phyloP scores from a whole-genome alignment of 176 grass and related monocot species.

The Bothriochloa decipiens region DNA sequence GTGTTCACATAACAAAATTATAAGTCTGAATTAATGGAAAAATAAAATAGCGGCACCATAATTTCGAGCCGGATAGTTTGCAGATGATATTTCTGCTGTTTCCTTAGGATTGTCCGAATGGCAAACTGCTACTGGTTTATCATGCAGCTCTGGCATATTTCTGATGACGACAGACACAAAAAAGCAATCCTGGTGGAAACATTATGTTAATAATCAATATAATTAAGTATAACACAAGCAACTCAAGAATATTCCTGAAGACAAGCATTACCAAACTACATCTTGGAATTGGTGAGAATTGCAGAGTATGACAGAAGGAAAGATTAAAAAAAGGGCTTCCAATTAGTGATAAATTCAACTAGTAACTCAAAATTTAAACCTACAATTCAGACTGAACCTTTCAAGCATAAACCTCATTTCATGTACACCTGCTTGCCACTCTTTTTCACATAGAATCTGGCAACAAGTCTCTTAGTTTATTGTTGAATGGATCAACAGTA shows the following conservation, averaged over 20 bases:
- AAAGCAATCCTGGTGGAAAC: constrained; percentile 73
- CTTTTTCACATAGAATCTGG: constrained; percentile 13
- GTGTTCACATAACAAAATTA: constrained; percentile 30
- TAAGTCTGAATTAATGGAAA: not conserved
- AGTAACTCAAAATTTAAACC: constrained; percentile 17
- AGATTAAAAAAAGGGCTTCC: not conserved
- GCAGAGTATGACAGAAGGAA: constrained; percentile 7
- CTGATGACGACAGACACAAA: constrained; percentile 90
- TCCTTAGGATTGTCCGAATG: constrained; percentile 94
- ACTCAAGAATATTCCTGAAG: constrained; percentile 47
- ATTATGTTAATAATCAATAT: constrained; percentile 44
- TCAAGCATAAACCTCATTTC: constrained; percentile 21
- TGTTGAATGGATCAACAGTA: constrained; percentile 8
- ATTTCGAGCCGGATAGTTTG: constrained; percentile 87
- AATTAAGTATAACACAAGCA: constrained; percentile 40
- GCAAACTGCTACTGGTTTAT: constrained; percentile 94
- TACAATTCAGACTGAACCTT: not conserved
- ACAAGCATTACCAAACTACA: constrained; percentile 50
- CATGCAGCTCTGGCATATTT: constrained; percentile 76
- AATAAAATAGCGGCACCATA: constrained; percentile 69
- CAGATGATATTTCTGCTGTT: constrained; percentile 94
- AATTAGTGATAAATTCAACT: constrained; percentile 23
- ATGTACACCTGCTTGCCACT: not conserved
- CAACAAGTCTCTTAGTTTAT: constrained; percentile 8
- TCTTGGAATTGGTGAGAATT: constrained; percentile 35